Percentiles rank a stretch among this genome's conserved stretches.
These are phyloP conservation scores for Phalaenopsis hybrid DNA, from an alignment of 116 monocot genomes.

Conservation along the genomic window DNA sequence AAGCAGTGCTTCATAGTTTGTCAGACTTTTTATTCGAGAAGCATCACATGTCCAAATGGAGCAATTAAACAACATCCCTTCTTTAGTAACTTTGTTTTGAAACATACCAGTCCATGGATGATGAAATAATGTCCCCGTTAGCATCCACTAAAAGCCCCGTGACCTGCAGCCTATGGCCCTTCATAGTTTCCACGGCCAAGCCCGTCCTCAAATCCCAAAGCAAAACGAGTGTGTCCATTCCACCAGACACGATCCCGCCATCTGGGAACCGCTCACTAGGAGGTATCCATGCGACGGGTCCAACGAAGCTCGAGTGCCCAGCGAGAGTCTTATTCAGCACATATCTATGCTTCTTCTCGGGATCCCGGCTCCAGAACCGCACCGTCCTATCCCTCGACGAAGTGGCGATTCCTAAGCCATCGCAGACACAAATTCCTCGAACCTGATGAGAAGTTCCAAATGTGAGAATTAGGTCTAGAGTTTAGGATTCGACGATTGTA, in stretches of 20 bases:
- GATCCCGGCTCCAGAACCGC: slow-evolving; percentile 62
- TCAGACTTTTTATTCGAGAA: not conserved
- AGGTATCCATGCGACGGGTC: slow-evolving; percentile 79
- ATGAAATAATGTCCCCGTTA: slow-evolving; percentile 70
- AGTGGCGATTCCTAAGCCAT: slow-evolving; percentile 59
- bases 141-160: slow-evolving; percentile 66
- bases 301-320: slow-evolving; percentile 86
- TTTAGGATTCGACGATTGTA: not conserved
- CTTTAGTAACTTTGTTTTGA: not conserved
- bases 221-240: slow-evolving; percentile 79
- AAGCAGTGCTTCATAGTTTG: not conserved
- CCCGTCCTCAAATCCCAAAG: slow-evolving; percentile 65
- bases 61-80: not conserved
- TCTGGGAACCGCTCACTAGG: slow-evolving; percentile 53
- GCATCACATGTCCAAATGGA: not conserved
- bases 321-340: slow-evolving; percentile 51
- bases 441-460: slow-evolving; percentile 30
- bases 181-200: slow-evolving; percentile 61
- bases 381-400: slow-evolving; percentile 88
- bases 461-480: not conserved
- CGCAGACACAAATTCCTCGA: slow-evolving; percentile 77
- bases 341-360: slow-evolving; percentile 31
- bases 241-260: slow-evolving; percentile 84
- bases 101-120: slow-evolving; percentile 80
- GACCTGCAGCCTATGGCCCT: slow-evolving; percentile 70